phyloP scores from a whole-genome alignment of 306 rosid species.

The Vachellia pachyceras region DNA sequence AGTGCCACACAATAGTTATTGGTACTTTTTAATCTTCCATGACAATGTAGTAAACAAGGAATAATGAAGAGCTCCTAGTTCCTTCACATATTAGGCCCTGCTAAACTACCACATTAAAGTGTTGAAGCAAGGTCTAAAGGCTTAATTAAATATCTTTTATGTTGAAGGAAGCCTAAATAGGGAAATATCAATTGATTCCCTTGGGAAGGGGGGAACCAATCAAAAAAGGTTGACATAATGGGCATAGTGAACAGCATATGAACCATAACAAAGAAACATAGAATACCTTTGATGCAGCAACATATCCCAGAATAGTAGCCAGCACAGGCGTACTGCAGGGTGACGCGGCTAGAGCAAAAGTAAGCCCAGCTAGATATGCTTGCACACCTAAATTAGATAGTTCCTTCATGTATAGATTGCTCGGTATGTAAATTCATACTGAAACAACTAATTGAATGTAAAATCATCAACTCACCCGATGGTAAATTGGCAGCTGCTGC shows the following conservation, averaged over 20 bases:
- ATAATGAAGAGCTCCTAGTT: not conserved
- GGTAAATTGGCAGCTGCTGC: conserved; percentile 90
- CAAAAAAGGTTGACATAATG: not conserved
- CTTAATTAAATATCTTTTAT: not conserved
- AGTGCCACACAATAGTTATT: not conserved
- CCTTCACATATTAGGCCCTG: not conserved
- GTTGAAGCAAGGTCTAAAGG: not conserved
- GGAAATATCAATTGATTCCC: not conserved
- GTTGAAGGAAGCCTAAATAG: not conserved
- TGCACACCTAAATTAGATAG: conserved; percentile 70
- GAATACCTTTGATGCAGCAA: conserved; percentile 92
- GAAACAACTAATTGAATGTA: conserved; percentile 1
- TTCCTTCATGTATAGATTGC: conserved; percentile 28
- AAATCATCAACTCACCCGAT: conserved; percentile 64
- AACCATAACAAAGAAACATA: not conserved
- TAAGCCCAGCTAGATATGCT: conserved; percentile 96
- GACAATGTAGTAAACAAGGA: not conserved
- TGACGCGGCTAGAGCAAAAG: conserved; percentile 97
- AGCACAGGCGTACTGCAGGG: conserved; percentile 97
- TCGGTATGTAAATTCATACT: conserved; percentile 21
- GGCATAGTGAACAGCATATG: not conserved
- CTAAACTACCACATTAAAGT: not conserved
- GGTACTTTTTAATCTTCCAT: conserved; percentile 13
- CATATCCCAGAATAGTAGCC: conserved; percentile 85
- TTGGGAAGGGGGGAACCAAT: not conserved